These are phyloP conservation scores for Sclerotinia sclerotiorum DNA, from an alignment of 2,329 filamentous ascomycete species.

Conservation along the genomic window DNA sequence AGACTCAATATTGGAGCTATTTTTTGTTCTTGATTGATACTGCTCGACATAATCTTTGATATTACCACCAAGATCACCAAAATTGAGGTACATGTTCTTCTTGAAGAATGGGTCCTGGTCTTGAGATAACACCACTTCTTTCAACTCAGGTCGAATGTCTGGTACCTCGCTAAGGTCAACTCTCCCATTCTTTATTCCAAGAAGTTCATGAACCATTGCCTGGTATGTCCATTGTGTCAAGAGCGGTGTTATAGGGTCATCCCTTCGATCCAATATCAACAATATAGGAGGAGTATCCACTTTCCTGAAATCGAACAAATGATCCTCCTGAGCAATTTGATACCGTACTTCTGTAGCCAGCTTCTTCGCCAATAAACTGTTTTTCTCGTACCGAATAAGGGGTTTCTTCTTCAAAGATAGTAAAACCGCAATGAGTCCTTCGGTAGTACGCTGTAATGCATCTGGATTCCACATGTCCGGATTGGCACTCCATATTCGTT, in stretches of 20 bases:
- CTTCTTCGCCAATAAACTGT: conserved; percentile 87
- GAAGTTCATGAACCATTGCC: conserved; percentile 97
- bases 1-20: conserved; percentile 91
- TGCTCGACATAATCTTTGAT: conserved; percentile 99
- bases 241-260: conserved; percentile 91
- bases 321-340: conserved; percentile 90
- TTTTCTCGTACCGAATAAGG: conserved; percentile 88
- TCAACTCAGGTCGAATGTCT: conserved; percentile 81
- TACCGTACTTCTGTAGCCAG: conserved; percentile 90
- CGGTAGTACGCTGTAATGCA: conserved; percentile 79
- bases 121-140: conserved; percentile 91
- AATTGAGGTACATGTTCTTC: conserved; percentile 99
- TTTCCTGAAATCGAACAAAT: conserved; percentile 93
- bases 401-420: conserved; percentile 96
- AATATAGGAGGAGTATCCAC: conserved; percentile 93
- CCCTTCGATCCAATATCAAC: conserved; percentile 83
- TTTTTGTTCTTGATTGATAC: conserved; percentile 97
- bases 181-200: conserved; percentile 92
- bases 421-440: conserved; percentile 80
- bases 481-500: conserved; percentile 75
- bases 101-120: conserved; percentile 98
- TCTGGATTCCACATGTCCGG: conserved; percentile 92
- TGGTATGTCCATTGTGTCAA: conserved; percentile 99
- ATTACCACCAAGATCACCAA: conserved; percentile 90
- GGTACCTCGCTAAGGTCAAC: conserved; percentile 84